Evolutionary conservation across 257 asterid genomes (phyloP).

Genomic region (Jacaranda copaia): DNA sequence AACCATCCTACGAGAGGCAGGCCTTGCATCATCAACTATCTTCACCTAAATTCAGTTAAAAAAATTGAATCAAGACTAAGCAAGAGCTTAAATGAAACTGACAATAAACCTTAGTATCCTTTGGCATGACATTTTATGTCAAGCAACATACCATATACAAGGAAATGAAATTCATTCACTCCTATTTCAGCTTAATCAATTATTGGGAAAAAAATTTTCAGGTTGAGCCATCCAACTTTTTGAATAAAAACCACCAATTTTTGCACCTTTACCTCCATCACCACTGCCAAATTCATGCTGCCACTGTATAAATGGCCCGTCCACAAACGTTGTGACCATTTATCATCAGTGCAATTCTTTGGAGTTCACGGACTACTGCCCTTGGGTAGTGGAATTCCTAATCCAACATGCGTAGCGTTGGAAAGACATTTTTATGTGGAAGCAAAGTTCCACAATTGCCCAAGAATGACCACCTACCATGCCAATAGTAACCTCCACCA

Average conservation of each 20-base stretch:
- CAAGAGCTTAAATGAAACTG: not conserved
- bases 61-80: not conserved
- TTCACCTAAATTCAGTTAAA: slow-evolving; percentile 61
- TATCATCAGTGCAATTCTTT: not conserved
- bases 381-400: slow-evolving; percentile 1
- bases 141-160: not conserved
- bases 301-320: not conserved
- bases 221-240: not conserved
- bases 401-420: not conserved
- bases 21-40: slow-evolving; percentile 79
- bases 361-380: not conserved
- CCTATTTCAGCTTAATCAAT: not conserved
- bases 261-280: not conserved
- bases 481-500: slow-evolving; percentile 8
- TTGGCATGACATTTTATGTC: not conserved
- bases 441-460: not conserved
- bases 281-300: not conserved
- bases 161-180: slow-evolving; percentile 11
- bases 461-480: not conserved
- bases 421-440: not conserved
- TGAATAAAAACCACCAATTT: not conserved
- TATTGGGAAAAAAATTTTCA: not conserved
- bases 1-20: slow-evolving; percentile 60
- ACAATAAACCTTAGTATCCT: not conserved
- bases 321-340: not conserved